Conservation (phyloP, 495 filamentous ascomycete species). For the Elaphomyces granulatus region DNA sequence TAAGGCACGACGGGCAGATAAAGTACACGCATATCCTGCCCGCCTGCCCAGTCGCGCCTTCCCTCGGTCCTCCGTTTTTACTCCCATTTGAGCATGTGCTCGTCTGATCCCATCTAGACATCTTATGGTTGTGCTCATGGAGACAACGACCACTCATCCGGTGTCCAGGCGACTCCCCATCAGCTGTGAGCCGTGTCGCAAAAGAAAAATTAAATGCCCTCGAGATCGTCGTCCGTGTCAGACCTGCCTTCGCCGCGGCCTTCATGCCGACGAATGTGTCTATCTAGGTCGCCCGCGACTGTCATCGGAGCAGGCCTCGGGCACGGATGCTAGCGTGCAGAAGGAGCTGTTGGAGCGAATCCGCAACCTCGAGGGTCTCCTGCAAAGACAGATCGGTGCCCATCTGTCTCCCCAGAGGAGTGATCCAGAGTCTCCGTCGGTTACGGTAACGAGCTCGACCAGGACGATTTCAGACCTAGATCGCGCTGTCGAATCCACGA, state of each 20-base stretch:
- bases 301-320: slow-evolving; percentile 19
- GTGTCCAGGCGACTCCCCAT: slow-evolving; percentile 27
- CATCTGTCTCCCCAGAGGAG: slow-evolving; percentile 9
- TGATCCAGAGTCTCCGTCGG: slow-evolving; percentile 18
- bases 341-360: slow-evolving; percentile 25
- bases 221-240: slow-evolving; percentile 29
- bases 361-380: slow-evolving; percentile 24
- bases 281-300: slow-evolving; percentile 28
- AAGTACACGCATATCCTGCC: no score
- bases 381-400: slow-evolving; percentile 23
- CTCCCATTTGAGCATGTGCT: no score
- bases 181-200: slow-evolving; percentile 30
- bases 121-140: neutral
- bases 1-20: no score
- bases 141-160: slow-evolving; percentile 16
- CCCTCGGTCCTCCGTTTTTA: no score
- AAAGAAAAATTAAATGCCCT: slow-evolving; percentile 27
- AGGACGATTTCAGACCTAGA: slow-evolving; percentile 23
- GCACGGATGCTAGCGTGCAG: slow-evolving; percentile 17
- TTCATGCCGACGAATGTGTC: slow-evolving; percentile 29
- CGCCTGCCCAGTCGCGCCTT: no score
- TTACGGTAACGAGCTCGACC: slow-evolving; percentile 17
- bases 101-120: no score
- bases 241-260: slow-evolving; percentile 26
- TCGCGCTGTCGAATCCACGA: slow-evolving; percentile 9